A percentile compares a stretch with the other conserved stretches of the same genome.
These are phyloP conservation scores for Xylariaceae sp. DNA, from an alignment of 2,329 filamentous ascomycete genomes.

Conservation along the genomic window DNA sequence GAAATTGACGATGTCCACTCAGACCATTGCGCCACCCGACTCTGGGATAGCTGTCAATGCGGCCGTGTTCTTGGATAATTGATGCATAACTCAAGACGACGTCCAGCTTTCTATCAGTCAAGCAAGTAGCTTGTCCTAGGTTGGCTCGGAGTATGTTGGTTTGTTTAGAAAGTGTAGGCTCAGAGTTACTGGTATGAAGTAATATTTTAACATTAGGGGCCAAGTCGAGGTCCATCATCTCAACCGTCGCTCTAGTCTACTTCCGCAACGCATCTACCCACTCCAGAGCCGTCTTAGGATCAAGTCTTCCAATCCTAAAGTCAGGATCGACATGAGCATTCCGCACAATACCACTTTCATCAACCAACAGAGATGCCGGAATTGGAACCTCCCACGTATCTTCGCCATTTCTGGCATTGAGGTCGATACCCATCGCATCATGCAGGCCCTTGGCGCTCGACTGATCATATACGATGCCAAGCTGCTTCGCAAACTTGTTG, in stretches of 20 bases:
- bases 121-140: no score
- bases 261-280: not conserved
- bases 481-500: constrained; percentile 29
- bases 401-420: constrained; percentile 34
- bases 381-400: constrained; percentile 4
- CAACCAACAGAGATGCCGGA: not conserved
- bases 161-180: no score
- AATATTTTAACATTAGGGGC: no score
- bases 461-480: constrained; percentile 33
- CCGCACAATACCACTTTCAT: not conserved
- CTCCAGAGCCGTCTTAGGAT: not conserved
- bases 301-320: not conserved
- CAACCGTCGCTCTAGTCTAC: not conserved
- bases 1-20: no score
- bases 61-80: no score
- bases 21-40: no score
- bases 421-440: constrained; percentile 28
- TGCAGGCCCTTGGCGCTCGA: constrained; percentile 20
- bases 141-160: no score
- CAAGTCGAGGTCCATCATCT: no score
- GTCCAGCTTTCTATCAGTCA: no score
- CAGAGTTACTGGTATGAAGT: no score
- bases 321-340: not conserved
- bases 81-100: no score
- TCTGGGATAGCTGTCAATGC: no score